Evolutionary conservation across 371 early-diverging fungal species (phyloP).

Genomic region (Rhizopus microsporus): DNA sequence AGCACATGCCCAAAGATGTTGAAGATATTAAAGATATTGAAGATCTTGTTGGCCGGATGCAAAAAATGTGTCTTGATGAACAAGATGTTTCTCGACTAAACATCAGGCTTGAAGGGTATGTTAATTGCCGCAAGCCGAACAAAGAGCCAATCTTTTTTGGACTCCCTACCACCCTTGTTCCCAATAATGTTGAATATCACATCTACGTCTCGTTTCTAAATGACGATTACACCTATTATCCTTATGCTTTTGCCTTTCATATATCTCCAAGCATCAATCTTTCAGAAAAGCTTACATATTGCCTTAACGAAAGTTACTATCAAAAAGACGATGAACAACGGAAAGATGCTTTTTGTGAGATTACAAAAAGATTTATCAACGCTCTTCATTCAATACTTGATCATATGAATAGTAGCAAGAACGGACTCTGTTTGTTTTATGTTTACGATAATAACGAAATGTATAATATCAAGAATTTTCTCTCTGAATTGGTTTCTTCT

Average conservation of each 20-base stretch:
- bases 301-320: neutral
- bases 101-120: too few species aligned
- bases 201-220: conserved; percentile 29
- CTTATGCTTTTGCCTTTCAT: conserved; percentile 26
- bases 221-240: conserved; percentile 22
- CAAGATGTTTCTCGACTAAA: conserved; percentile 5
- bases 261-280: neutral
- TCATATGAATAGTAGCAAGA: too few species aligned
- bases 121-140: conserved; percentile 8
- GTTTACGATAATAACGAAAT: conserved; percentile 25
- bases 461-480: conserved; percentile 15
- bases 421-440: conserved; percentile 32
- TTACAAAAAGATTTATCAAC: conserved; percentile 18
- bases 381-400: conserved; percentile 11
- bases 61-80: conserved; percentile 4
- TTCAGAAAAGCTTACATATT: neutral
- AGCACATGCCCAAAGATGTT: conserved; percentile 13
- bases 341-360: conserved; percentile 6
- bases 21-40: conserved; percentile 55
- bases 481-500: conserved; percentile 21
- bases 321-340: neutral
- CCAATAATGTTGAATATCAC: conserved; percentile 22
- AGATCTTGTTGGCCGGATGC: conserved; percentile 30
- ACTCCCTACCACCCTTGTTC: conserved; percentile 21
- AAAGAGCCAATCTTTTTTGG: conserved; percentile 43